Percentiles rank a stretch among this genome's conserved stretches.
phyloP scores from a whole-genome alignment of 805 yeast species.

The Starmerella floris region DNA sequence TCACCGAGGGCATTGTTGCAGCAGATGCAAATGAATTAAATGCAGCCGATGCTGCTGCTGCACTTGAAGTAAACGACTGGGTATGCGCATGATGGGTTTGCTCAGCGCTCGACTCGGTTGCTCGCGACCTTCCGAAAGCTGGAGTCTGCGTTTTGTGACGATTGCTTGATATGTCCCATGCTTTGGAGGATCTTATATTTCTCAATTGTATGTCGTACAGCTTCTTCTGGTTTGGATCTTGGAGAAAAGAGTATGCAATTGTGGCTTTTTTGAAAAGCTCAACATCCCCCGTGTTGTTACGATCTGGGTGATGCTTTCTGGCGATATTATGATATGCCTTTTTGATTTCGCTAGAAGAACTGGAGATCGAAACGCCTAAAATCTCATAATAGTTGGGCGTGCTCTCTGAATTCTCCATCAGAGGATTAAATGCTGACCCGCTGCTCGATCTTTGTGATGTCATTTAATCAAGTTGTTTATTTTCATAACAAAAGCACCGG shows the following conservation, averaged over 20 bases:
- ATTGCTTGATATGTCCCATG: not conserved
- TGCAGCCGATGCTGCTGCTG: conserved; percentile 3
- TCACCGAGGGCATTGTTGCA: not conserved
- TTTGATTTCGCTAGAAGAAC: conserved; percentile 2
- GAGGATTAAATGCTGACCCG: too few relatives aligned
- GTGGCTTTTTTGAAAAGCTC: conserved; percentile 27
- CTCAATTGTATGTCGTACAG: conserved; percentile 26
- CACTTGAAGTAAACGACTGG: too few relatives aligned
- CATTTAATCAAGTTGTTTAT: too few relatives aligned
- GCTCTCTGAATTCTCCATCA: not conserved
- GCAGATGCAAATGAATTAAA: too few relatives aligned
- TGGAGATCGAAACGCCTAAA: not conserved
- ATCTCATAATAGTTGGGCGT: conserved; percentile 2
- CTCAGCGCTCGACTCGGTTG: too few relatives aligned
- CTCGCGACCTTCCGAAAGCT: too few relatives aligned
- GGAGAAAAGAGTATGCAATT: conserved; percentile 28
- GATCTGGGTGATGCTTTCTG: conserved; percentile 36
- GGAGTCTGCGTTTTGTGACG: too few relatives aligned
- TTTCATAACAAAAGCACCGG: too few relatives aligned
- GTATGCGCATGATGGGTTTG: too few relatives aligned
- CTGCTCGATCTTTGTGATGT: too few relatives aligned
- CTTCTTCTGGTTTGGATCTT: conserved; percentile 23
- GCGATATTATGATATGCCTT: conserved; percentile 30
- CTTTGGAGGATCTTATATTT: not conserved
- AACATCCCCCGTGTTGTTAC: conserved; percentile 16